Conservation (phyloP, 352 stramenopile genomes). For the Nothophytophthora sp. region DNA sequence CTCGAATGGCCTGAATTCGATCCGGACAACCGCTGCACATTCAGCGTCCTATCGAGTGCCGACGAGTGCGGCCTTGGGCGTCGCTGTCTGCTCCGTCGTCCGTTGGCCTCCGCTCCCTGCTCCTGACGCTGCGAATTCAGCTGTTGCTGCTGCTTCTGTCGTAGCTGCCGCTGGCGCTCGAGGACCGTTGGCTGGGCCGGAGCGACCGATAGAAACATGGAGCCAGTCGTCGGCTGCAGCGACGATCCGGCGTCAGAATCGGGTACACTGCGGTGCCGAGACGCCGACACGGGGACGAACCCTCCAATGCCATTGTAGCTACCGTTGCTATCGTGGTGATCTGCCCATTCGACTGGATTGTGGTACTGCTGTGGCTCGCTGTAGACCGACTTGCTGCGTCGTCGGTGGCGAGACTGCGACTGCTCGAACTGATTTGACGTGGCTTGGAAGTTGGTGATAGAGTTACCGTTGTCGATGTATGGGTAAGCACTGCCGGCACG, state of each 20-base stretch:
- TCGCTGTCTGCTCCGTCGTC: slow-evolving; percentile 10
- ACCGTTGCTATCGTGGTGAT: slow-evolving; percentile 17
- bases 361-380: slow-evolving; percentile 24
- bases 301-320: slow-evolving; percentile 21
- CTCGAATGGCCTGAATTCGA: slow-evolving; percentile 24
- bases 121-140: no score
- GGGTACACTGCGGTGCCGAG: slow-evolving; percentile 22
- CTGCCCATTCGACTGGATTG: slow-evolving; percentile 8
- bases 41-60: slow-evolving; percentile 20
- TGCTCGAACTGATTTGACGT: slow-evolving; percentile 13
- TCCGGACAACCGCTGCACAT: slow-evolving; percentile 25
- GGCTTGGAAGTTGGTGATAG: slow-evolving; percentile 16
- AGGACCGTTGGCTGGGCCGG: slow-evolving; percentile 25
- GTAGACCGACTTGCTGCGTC: slow-evolving; percentile 32
- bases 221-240: slow-evolving; percentile 25
- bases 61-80: slow-evolving; percentile 22
- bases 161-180: slow-evolving; percentile 22
- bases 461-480: slow-evolving; percentile 18
- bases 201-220: slow-evolving; percentile 29
- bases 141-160: slow-evolving; percentile 6
- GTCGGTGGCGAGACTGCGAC: slow-evolving; percentile 13
- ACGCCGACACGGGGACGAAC: slow-evolving; percentile 14
- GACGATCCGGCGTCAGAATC: slow-evolving; percentile 18
- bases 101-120: slow-evolving; percentile 13
- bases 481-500: slow-evolving; percentile 22